Conservation (phyloP, 2,329 filamentous ascomycete genomes). For the Blastomyces parvus region DNA sequence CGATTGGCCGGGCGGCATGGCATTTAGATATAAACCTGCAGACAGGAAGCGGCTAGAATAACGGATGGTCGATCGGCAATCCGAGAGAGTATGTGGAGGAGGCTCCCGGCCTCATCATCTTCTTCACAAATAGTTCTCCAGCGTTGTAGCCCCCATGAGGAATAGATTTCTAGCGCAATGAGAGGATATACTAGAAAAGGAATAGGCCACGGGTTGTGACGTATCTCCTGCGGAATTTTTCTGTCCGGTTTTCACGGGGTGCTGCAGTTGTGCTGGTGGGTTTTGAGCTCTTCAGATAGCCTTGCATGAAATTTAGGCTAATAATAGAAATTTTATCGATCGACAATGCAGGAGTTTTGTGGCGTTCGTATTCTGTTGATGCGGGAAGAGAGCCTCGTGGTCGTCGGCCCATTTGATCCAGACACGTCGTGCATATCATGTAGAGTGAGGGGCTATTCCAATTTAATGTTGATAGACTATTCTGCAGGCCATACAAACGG, state of each 20-base stretch:
- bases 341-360: background rate
- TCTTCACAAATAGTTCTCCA: background rate
- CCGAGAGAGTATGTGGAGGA: background rate
- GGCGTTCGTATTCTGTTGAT: background rate
- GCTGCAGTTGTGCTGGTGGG: background rate
- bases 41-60: background rate
- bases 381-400: background rate
- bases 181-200: conserved; percentile 1
- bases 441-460: background rate
- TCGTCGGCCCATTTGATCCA: background rate
- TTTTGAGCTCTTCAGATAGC: background rate
- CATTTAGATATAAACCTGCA: background rate
- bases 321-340: background rate
- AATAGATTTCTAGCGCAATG: background rate
- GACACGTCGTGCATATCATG: background rate
- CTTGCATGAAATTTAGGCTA: background rate
- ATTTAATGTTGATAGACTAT: background rate
- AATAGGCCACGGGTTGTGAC: background rate
- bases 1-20: background rate
- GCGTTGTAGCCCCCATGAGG: background rate
- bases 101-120: background rate
- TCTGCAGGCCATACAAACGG: background rate
- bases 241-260: background rate
- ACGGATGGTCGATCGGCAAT: background rate
- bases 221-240: background rate